A percentile compares a stretch with the other conserved stretches of the same genome.
These are phyloP conservation scores for Funneliformis geosporum DNA, from an alignment of 192 early-diverging fungal genomes.

Conservation along the genomic window DNA sequence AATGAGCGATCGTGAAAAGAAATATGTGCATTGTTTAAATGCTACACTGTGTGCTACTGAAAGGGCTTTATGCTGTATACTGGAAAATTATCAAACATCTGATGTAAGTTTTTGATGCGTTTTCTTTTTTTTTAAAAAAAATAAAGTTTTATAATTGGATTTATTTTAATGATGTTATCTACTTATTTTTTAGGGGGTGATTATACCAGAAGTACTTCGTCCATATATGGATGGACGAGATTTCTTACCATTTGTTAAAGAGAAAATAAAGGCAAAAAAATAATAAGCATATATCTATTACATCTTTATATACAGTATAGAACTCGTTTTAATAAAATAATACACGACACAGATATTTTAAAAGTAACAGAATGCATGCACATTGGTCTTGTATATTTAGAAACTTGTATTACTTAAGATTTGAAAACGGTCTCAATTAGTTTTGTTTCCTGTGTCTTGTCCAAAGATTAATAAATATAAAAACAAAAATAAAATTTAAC, in stretches of 20 bases:
- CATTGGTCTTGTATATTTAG: no score
- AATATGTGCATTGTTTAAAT: slow-evolving; percentile 97
- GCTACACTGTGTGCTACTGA: slow-evolving; percentile 96
- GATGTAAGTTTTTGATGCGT: slow-evolving; percentile 39
- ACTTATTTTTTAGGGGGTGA: slow-evolving; percentile 62
- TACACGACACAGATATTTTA: no score
- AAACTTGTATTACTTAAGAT: no score
- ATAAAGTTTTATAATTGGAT: neutral
- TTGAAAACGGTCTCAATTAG: no score
- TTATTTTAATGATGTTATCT: neutral
- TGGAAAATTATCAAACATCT: slow-evolving; percentile 96
- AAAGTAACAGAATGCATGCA: no score
- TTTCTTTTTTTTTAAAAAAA: neutral
- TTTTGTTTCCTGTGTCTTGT: no score
- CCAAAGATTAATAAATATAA: no score
- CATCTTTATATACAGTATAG: no score
- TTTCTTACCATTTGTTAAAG: slow-evolving; percentile 82
- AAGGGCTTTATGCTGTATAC: slow-evolving; percentile 89
- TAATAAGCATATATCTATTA: neutral
- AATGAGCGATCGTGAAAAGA: slow-evolving; percentile 91
- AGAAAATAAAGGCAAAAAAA: slow-evolving; percentile 21
- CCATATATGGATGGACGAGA: slow-evolving; percentile 92
- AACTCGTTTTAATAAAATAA: no score
- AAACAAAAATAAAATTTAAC: no score
- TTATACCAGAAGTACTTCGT: slow-evolving; percentile 81